A percentile compares a stretch with the other conserved stretches of the same genome.
Conservation (phyloP, 345 rosid species). For the Lepidium aucheri region DNA sequence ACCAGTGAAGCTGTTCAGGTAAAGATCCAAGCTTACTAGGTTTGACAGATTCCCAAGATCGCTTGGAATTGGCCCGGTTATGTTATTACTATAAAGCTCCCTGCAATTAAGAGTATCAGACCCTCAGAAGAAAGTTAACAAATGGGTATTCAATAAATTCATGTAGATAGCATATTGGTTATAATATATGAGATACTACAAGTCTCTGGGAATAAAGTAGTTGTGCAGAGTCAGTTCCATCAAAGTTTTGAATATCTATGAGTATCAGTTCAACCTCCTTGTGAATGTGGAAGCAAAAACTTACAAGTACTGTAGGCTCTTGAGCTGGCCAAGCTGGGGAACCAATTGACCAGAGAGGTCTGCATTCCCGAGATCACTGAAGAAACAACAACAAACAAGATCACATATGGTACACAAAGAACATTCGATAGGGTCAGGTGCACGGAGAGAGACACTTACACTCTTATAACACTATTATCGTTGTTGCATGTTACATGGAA, state of each 20-base stretch:
- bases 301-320: constrained; percentile 87
- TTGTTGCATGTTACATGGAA: constrained; percentile 91
- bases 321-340: constrained; percentile 81
- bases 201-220: not conserved
- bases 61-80: constrained; percentile 78
- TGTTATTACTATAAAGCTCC: constrained; percentile 92
- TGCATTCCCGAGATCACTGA: constrained; percentile 95
- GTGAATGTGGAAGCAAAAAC: constrained; percentile 7
- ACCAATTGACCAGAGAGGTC: constrained; percentile 85
- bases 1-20: constrained; percentile 77
- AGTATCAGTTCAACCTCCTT: not conserved
- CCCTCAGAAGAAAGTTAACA: not conserved
- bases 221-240: not conserved
- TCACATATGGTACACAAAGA: not conserved
- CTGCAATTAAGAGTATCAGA: constrained; percentile 32
- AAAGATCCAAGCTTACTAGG: constrained; percentile 98
- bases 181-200: not conserved
- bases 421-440: not conserved
- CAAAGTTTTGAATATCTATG: not conserved
- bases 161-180: not conserved
- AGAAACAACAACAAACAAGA: constrained; percentile 14
- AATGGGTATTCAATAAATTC: not conserved
- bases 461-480: constrained; percentile 88
- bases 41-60: constrained; percentile 89
- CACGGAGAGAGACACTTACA: constrained; percentile 39